Evolutionary conservation across 2,329 filamentous ascomycete species (phyloP).

Genomic region (Saccharata proteae): DNA sequence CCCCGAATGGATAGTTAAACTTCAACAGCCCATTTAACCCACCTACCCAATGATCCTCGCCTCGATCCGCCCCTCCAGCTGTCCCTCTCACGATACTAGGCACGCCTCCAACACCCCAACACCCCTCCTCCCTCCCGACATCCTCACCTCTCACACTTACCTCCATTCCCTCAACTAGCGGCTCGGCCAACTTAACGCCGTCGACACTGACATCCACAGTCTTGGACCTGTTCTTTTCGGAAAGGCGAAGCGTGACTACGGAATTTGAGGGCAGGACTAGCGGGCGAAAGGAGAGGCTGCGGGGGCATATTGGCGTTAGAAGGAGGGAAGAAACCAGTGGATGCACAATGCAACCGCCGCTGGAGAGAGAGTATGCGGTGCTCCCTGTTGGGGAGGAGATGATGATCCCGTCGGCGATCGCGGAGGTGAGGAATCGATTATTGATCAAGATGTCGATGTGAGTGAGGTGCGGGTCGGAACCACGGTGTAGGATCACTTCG

Average conservation of each 20-base stretch:
- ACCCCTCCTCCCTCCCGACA: slow-evolving; percentile 41
- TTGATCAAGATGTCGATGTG: slow-evolving; percentile 88
- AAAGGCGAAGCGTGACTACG: slow-evolving; percentile 68
- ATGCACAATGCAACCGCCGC: slow-evolving; percentile 87
- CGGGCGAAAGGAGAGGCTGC: slow-evolving; percentile 83
- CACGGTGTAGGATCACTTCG: slow-evolving; percentile 86
- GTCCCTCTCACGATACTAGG: slow-evolving; percentile 72
- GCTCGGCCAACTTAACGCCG: slow-evolving; percentile 27
- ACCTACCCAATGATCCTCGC: slow-evolving; percentile 91
- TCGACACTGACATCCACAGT: slow-evolving; percentile 40
- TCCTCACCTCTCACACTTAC: slow-evolving; percentile 81
- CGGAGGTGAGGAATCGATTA: slow-evolving; percentile 80
- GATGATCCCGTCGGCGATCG: slow-evolving; percentile 89
- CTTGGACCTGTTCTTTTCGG: slow-evolving; percentile 43
- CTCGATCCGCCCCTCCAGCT: slow-evolving; percentile 26
- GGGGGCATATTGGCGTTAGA: slow-evolving; percentile 86
- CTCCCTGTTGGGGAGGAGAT: slow-evolving; percentile 89
- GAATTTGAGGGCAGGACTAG: slow-evolving; percentile 80
- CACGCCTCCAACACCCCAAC: slow-evolving; percentile 56
- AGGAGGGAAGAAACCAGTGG: slow-evolving; percentile 80
- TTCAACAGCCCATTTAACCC: slow-evolving; percentile 87
- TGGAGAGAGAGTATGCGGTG: slow-evolving; percentile 89
- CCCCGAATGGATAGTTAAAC: slow-evolving; percentile 95
- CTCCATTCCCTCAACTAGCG: slow-evolving; percentile 44
- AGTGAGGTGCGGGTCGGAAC: slow-evolving; percentile 77